Conservation (phyloP, 2,329 filamentous ascomycete species). For the Neurospora crassa region DNA sequence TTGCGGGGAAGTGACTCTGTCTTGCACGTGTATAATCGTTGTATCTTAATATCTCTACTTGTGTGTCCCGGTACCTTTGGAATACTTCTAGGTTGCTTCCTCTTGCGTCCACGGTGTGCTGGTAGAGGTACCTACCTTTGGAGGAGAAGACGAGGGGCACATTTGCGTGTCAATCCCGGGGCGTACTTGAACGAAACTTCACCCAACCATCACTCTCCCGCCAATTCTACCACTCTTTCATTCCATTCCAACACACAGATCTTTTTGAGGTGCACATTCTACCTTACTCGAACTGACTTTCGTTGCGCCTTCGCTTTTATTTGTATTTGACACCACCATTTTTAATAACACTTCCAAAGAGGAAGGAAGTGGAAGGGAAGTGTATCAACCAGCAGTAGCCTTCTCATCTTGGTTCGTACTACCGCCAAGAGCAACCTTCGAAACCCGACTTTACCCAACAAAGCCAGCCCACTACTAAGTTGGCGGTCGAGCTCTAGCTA, state of each 20-base stretch:
- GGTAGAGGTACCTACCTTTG: neutral
- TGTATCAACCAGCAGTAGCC: slow-evolving; percentile 31
- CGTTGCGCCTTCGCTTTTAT: neutral
- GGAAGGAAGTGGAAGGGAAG: slow-evolving; percentile 28
- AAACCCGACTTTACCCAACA: slow-evolving; percentile 32
- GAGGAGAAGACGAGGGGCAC: neutral
- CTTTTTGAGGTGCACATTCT: neutral
- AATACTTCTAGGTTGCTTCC: neutral
- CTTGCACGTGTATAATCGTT: neutral
- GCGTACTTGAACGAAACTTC: neutral
- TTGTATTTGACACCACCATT: neutral
- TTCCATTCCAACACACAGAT: neutral
- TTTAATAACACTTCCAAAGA: slow-evolving; percentile 23
- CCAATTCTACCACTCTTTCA: neutral
- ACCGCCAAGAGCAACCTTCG: slow-evolving; percentile 35
- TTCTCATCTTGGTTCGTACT: slow-evolving; percentile 47
- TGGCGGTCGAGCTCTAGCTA: neutral
- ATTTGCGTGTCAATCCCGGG: neutral
- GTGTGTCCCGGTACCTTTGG: neutral
- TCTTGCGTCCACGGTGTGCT: neutral
- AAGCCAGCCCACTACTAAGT: slow-evolving; percentile 22
- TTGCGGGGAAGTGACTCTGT: neutral
- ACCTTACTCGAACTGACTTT: neutral
- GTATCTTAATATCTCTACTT: neutral
- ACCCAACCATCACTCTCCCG: neutral